Evolutionary conservation across 2,329 filamentous ascomycete genomes (phyloP), one percentile per base, ranked within the genome.

Genomic region (Lecanoromycetidae sp.): DNA sequence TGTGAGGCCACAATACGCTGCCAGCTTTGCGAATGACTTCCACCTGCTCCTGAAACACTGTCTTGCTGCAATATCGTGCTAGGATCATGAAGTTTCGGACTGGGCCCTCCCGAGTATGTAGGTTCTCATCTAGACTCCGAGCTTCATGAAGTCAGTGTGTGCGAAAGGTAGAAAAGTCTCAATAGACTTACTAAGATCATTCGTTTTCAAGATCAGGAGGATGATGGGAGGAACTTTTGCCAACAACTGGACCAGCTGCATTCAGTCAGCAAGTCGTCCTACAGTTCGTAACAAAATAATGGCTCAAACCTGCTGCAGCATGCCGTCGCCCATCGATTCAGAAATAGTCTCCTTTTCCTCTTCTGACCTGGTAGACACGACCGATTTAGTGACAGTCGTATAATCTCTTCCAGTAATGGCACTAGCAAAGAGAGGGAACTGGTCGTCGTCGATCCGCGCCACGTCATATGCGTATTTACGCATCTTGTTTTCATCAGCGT

Each of bases 401-500:
- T 83, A 98, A 64, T 98, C 91, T 35, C 93, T 76, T 3, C 91
- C 91, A 0, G 91, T 98, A 60, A 98, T 98, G 47, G 91, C 91
- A 9, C 84, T 91, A 1, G 90, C 91, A 62, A 98, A 98, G 17
- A 98, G 75, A 1, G 87, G 87, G 59, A 98, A 98, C 58, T 94
- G 84, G 55, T 87, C 80, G 52, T 94, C 87, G 4, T 74, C 82
- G 51, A 98, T 81, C 10, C 87, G 87, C 2, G 90, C 91, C 2
- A 96, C 87, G 59, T 94, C 84, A 56, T 82, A 77, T 2, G 90
- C 83, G 62, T 94, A 94, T 57, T 81, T 79, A 55, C 87, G 82
- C 91, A 98, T 98, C 17, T 74, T 72, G 3, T 73, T 66, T 66
- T 94, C 82, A 59, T 98, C 86, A 0, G 84, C 83, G 56, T 96